Conservation (phyloP, 1,284 basidiomycete genomes). For the Apiotrichum gracile region DNA sequence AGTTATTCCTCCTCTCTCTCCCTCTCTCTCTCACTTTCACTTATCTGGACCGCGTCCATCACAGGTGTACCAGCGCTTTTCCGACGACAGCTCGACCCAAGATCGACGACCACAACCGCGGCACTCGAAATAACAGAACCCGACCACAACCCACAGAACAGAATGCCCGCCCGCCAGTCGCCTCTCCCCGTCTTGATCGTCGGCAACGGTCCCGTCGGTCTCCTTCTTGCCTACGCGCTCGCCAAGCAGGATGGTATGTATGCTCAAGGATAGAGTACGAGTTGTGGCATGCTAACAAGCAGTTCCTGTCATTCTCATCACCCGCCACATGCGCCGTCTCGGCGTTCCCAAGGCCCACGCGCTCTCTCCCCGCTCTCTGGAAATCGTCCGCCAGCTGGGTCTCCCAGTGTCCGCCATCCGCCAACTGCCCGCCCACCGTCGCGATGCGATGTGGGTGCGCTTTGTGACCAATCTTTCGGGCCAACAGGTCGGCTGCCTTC, state of each 20-base stretch:
- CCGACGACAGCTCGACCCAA: too few species aligned
- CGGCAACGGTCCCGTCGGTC: conserved; percentile 22
- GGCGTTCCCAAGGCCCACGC: conserved; percentile 26
- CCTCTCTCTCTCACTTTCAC: not conserved
- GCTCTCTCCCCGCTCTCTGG: conserved; percentile 20
- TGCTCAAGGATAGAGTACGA: too few species aligned
- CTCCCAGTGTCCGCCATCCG: conserved; percentile 15
- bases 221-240: conserved; percentile 17
- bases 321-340: conserved; percentile 20
- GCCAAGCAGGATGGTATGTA: conserved; percentile 18
- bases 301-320: conserved; percentile 24
- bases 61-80: too few species aligned
- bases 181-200: conserved; percentile 20
- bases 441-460: conserved; percentile 20
- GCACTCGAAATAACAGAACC: not conserved
- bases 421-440: conserved; percentile 15
- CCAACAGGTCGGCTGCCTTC: conserved; percentile 18
- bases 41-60: too few species aligned
- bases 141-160: not conserved
- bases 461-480: conserved; percentile 23
- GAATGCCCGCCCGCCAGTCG: conserved; percentile 1
- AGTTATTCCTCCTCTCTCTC: not conserved
- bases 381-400: conserved; percentile 23
- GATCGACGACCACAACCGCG: not conserved
- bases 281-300: not conserved